Base-by-base conservation (phyloP, 2,329 filamentous ascomycete species). In the Fonsecaea erecta region DNA sequence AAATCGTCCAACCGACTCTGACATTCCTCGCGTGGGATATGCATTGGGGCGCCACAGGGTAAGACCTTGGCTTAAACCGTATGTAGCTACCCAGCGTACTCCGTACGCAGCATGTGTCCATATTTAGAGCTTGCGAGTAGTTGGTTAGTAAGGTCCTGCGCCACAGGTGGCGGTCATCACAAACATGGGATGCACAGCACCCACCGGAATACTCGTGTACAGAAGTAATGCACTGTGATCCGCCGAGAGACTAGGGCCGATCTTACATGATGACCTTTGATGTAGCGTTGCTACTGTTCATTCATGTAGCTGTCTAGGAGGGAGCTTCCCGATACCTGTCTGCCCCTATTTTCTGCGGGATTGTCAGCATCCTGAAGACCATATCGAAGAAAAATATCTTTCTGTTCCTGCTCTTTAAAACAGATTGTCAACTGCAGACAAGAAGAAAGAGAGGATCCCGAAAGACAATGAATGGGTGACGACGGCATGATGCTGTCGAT, bases 61-160 rank as follows among this genome's bases (percentile, higher is more conserved):
- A 48, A 48, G 43, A 48, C 43, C 43, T 48, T 48, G 43, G 16
- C 43, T 48, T 26, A 48, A 48, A 48, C 11, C 9, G 43, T 48
- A 24, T 24, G n/a, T n/a, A n/a, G n/a, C n/a, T n/a, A n/a, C n/a
- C n/a, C n/a, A n/a, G n/a, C n/a, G n/a, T n/a, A n/a, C n/a, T n/a
- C n/a, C n/a, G n/a, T n/a, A n/a, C n/a, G n/a, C n/a, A n/a, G n/a
- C n/a, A n/a, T n/a, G 43, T 48, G 7, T 5, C 43, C 43, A 48
- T 48, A 48, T 48, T 48, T 48, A 48, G 43, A 24, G 3, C 43
- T 48, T n/a, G 6, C 35, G 30, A 32, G 35, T 37, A 3, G 14
- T n/a, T n/a, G n/a, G n/a, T 46, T 8, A 21, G 40, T 46, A 4
- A 48, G 18, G 43, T 14, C 18, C 21, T 48, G 43, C 43, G 43